A percentile compares a stretch with the other conserved stretches of the same genome.
Evolutionary conservation across 202 grass and related monocot genomes (phyloP).

Genomic region (Eragrostis tef): DNA sequence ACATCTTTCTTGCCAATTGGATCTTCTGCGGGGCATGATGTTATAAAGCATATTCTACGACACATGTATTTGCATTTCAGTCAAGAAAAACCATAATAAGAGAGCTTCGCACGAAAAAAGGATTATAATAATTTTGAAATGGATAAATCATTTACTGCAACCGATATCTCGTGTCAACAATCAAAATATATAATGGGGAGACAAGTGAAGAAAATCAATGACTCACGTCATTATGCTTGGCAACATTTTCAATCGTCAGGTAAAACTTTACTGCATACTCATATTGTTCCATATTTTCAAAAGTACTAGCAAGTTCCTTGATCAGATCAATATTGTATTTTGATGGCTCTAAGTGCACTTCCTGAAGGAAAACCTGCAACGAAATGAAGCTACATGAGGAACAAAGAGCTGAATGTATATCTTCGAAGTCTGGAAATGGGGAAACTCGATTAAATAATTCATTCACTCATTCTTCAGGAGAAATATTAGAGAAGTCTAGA

Average conservation of each 20-base stretch:
- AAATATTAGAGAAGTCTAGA: background rate
- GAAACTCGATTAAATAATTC: background rate
- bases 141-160: no score
- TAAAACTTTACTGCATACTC: slow-evolving; percentile 85
- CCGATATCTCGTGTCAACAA: no score
- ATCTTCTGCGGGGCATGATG: background rate
- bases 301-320: slow-evolving; percentile 62
- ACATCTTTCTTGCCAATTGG: background rate
- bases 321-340: slow-evolving; percentile 60
- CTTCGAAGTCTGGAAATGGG: background rate
- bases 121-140: no score
- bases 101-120: background rate
- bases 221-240: slow-evolving; percentile 64
- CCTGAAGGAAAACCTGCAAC: slow-evolving; percentile 66
- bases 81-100: background rate
- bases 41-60: background rate
- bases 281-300: slow-evolving; percentile 66
- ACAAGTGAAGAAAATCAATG: slow-evolving; percentile 27
- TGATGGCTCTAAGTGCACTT: slow-evolving; percentile 54
- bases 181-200: background rate
- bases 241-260: slow-evolving; percentile 56
- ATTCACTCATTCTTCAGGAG: background rate
- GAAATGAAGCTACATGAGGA: background rate
- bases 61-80: slow-evolving; percentile 2
- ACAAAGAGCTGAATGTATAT: no score